Evolutionary conservation across 2,329 filamentous ascomycete species (phyloP), one percentile per base, ranked within the genome.

Genomic region (Penicillium aurantiogriseum): DNA sequence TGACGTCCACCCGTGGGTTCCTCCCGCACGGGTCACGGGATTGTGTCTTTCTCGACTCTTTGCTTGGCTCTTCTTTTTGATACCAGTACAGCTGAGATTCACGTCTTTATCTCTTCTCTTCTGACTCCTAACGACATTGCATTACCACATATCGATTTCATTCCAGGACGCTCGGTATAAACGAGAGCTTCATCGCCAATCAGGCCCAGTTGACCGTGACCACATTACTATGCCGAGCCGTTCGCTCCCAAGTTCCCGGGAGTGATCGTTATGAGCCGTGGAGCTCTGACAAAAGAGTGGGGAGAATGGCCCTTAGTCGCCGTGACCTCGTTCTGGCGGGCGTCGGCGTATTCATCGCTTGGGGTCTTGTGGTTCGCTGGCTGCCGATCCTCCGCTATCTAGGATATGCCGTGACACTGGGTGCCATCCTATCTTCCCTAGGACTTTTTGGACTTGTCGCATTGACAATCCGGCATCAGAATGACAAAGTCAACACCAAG

Each of bases 291-390:
- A 89, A 60, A 47, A 61, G 59, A 56, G 54, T 59, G 70, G 68
- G 72, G 74, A 79, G 70, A 76, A 81, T 81, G 79, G 74, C 71
- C 72, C 70, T 79, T 67, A 73, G 71, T 65, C 73, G 67, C 67
- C 76, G 74, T 63, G 73, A 80, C 67, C 63, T 79, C 52, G 60
- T 76, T 54, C 60, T 80, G 57, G 75, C 78, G 53, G 70, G 74
- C 60, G 65, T 74, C 54, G 72, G 68, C 59, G 74, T 69, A 31
- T 79, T 96, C 76, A 80, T 97, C 73, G 88, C 91, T 72, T 97
- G 93, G 93, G 90, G 90, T 61, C 88, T 92, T 74, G 83, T 88
- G 59, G 88, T 91, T 65, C 87, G 89, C 78, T 95, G 89, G 87
- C 81, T 92, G 68, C 92, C 93, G 31, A 79, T 86, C 58, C 80